Evolutionary conservation across 129 eudicot genomes (phyloP).

Genomic region (Lactuca saligna): DNA sequence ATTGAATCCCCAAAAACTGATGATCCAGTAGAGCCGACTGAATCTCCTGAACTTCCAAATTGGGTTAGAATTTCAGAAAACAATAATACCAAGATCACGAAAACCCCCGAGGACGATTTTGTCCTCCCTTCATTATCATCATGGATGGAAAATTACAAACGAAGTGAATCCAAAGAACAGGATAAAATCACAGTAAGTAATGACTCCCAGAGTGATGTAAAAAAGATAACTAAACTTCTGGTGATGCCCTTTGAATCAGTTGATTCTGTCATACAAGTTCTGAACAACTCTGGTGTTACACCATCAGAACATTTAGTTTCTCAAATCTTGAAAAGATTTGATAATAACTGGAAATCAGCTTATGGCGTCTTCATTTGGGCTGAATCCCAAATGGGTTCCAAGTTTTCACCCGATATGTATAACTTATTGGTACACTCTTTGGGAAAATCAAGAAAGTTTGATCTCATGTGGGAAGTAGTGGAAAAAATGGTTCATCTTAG

Average conservation of each 20-base stretch:
- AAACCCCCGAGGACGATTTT: conserved; percentile 60
- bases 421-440: conserved; percentile 67
- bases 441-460: conserved; percentile 70
- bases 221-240: conserved; percentile 52
- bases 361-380: conserved; percentile 81
- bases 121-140: conserved; percentile 58
- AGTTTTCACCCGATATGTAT: conserved; percentile 47
- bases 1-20: conserved; percentile 18
- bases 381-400: conserved; percentile 33
- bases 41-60: conserved; percentile 73
- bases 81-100: not conserved
- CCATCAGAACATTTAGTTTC: conserved; percentile 55
- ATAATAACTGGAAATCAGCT: conserved; percentile 62
- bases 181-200: conserved; percentile 1
- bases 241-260: conserved; percentile 46
- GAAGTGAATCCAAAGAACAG: conserved; percentile 21
- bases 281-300: conserved; percentile 35
- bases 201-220: conserved; percentile 43
- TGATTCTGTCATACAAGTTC: conserved; percentile 46
- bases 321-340: conserved; percentile 63
- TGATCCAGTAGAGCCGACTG: conserved; percentile 31
- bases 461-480: conserved; percentile 66
- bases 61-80: conserved; percentile 60
- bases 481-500: conserved; percentile 52
- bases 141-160: conserved; percentile 56